phyloP scores from a whole-genome alignment of 2,329 filamentous ascomycete species.

The Cercospora canescens region DNA sequence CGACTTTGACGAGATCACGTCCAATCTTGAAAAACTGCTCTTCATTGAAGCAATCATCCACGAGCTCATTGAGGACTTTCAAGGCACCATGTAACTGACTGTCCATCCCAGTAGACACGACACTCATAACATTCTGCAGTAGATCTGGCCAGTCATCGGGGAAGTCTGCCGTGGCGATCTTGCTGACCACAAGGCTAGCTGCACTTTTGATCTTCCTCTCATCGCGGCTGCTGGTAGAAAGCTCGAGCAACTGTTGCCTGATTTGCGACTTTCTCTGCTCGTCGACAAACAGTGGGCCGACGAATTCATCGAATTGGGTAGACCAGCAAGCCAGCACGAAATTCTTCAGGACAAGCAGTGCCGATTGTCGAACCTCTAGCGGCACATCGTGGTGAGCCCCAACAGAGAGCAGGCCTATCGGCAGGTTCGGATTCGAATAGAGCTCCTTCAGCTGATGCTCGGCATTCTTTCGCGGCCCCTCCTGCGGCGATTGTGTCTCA shows the following conservation, averaged over 20 bases:
- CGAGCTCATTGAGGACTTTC: slow-evolving; percentile 82
- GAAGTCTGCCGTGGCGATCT: slow-evolving; percentile 91
- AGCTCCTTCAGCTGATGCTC: slow-evolving; percentile 78
- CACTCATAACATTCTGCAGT: slow-evolving; percentile 73
- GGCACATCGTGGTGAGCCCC: slow-evolving; percentile 74
- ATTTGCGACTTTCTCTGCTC: slow-evolving; percentile 74
- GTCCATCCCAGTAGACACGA: slow-evolving; percentile 75
- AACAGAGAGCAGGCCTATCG: slow-evolving; percentile 76
- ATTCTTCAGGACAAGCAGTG: slow-evolving; percentile 75
- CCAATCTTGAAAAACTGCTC: slow-evolving; percentile 93
- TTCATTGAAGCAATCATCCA: slow-evolving; percentile 91
- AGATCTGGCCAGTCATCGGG: slow-evolving; percentile 93
- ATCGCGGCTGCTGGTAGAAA: slow-evolving; percentile 70
- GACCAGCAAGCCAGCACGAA: slow-evolving; percentile 88
- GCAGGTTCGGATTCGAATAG: slow-evolving; percentile 69
- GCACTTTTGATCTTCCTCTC: slow-evolving; percentile 85
- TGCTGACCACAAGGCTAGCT: slow-evolving; percentile 88
- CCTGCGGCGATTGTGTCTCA: slow-evolving; percentile 77
- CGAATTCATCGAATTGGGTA: slow-evolving; percentile 69
- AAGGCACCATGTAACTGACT: slow-evolving; percentile 84
- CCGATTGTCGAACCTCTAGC: slow-evolving; percentile 76
- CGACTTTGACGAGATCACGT: slow-evolving; percentile 76
- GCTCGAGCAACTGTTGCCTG: slow-evolving; percentile 70
- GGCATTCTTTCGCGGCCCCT: slow-evolving; percentile 78
- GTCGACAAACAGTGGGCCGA: slow-evolving; percentile 62